These are phyloP conservation scores for Phellinidium pouzarii DNA, from an alignment of 1,284 basidiomycete genomes.

Conservation along the genomic window DNA sequence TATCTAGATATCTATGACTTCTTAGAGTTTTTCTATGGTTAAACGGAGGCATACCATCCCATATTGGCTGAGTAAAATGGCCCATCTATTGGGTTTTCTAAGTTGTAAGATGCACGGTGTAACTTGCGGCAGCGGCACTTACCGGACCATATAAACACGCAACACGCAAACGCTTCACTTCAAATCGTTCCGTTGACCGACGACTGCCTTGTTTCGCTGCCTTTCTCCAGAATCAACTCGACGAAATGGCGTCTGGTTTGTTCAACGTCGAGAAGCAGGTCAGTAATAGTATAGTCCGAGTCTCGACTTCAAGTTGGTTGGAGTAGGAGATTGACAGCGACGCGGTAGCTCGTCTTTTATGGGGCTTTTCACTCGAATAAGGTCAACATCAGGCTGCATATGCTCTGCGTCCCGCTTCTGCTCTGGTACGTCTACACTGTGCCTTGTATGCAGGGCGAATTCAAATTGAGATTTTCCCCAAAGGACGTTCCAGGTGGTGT, in stretches of 20 bases:
- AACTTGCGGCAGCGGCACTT: too few relatives aligned
- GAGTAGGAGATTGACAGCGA: neutral
- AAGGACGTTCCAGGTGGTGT: conserved; percentile 61
- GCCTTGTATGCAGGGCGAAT: neutral
- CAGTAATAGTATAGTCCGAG: conserved; percentile 15
- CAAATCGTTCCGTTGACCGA: too few relatives aligned
- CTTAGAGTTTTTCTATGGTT: too few relatives aligned
- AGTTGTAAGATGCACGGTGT: too few relatives aligned
- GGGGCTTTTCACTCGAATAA: conserved; percentile 82
- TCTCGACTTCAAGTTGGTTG: neutral
- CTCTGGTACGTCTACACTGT: conserved; percentile 54
- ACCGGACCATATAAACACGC: too few relatives aligned
- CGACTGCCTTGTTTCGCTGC: too few relatives aligned
- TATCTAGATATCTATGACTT: too few relatives aligned
- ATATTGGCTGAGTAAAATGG: too few relatives aligned
- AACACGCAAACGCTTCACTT: too few relatives aligned
- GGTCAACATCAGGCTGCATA: conserved; percentile 75
- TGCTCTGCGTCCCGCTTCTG: conserved; percentile 76
- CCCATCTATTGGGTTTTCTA: too few relatives aligned
- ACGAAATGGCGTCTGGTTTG: conserved; percentile 26
- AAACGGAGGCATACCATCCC: too few relatives aligned
- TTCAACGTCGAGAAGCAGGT: conserved; percentile 58
- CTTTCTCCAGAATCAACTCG: too few relatives aligned
- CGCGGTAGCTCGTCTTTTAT: conserved; percentile 72
- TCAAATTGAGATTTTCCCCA: conserved; percentile 26